phyloP scores from a whole-genome alignment of 2,329 filamentous ascomycete species.

The Aureobasidium lini region DNA sequence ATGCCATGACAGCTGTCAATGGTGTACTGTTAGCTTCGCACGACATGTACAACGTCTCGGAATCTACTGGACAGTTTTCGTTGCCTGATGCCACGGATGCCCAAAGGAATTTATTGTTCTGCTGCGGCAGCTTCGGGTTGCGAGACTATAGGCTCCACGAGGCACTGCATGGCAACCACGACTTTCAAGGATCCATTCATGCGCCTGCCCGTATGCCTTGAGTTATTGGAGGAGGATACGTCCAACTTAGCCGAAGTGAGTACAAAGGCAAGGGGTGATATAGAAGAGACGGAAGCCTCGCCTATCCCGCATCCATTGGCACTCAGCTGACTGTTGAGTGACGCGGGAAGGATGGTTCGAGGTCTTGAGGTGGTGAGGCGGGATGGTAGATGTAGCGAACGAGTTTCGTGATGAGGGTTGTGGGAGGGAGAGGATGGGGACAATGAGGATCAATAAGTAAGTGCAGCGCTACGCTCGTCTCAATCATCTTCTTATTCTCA shows the following conservation, averaged over 20 bases:
- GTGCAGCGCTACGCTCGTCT: not conserved
- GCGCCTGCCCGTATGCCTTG: not conserved
- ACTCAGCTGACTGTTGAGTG: constrained; percentile 10
- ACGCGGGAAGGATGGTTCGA: constrained; percentile 5
- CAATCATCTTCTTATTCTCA: not conserved
- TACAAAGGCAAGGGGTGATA: constrained; percentile 8
- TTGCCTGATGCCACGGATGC: not conserved
- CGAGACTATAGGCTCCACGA: constrained; percentile 4
- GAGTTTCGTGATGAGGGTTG: not conserved
- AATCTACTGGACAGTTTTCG: not conserved
- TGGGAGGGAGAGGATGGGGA: not conserved
- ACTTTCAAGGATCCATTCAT: constrained; percentile 2
- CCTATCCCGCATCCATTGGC: constrained; percentile 10
- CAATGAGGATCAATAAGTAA: constrained; percentile 1
- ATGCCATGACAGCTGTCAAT: constrained; percentile 9
- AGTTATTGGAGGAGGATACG: not conserved
- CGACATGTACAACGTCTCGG: constrained; percentile 1
- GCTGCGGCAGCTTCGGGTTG: not conserved
- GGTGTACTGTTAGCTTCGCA: constrained; percentile 11
- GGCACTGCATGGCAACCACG: constrained; percentile 12
- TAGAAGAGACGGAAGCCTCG: constrained; percentile 2
- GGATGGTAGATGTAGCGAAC: not conserved
- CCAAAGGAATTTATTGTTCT: not conserved
- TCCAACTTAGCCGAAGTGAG: constrained; percentile 4
- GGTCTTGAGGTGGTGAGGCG: not conserved